These are phyloP conservation scores for Emergomyces africanus DNA, from an alignment of 2,329 filamentous ascomycete species.

Conservation along the genomic window DNA sequence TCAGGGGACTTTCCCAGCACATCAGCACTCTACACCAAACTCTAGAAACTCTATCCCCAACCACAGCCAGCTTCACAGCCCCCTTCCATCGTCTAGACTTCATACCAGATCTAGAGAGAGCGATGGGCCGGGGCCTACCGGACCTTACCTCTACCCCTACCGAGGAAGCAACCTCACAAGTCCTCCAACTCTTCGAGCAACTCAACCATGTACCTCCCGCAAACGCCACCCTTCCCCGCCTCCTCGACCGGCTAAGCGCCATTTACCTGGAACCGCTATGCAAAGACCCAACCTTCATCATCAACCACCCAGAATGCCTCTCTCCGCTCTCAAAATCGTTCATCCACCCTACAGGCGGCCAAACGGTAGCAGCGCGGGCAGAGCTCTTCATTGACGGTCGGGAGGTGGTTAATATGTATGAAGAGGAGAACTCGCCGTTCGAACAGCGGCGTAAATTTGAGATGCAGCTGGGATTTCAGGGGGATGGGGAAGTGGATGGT, in stretches of 20 bases:
- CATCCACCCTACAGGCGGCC: slow-evolving; percentile 51
- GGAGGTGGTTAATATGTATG: slow-evolving; percentile 93
- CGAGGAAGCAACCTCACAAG: slow-evolving; percentile 44
- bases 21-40: slow-evolving; percentile 33
- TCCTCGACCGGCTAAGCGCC: slow-evolving; percentile 71
- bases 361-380: slow-evolving; percentile 65
- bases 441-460: slow-evolving; percentile 76
- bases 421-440: slow-evolving; percentile 90
- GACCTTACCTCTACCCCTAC: slow-evolving; percentile 36
- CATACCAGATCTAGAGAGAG: slow-evolving; percentile 61
- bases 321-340: slow-evolving; percentile 87
- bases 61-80: slow-evolving; percentile 44
- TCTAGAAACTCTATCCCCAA: slow-evolving; percentile 33
- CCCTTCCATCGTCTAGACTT: slow-evolving; percentile 62
- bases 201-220: slow-evolving; percentile 38
- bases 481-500: slow-evolving; percentile 37
- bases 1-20: slow-evolving; percentile 46
- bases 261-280: slow-evolving; percentile 69
- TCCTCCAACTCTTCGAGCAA: slow-evolving; percentile 44
- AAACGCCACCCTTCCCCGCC: slow-evolving; percentile 47
- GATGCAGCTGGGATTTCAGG: slow-evolving; percentile 39
- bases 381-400: slow-evolving; percentile 71
- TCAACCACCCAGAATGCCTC: slow-evolving; percentile 78
- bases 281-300: slow-evolving; percentile 66
- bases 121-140: slow-evolving; percentile 53